A percentile compares a stretch with the other conserved stretches of the same genome.
Evolutionary conservation across 768 basidiomycete species (phyloP).

Genomic region (Podaxis sp.): DNA sequence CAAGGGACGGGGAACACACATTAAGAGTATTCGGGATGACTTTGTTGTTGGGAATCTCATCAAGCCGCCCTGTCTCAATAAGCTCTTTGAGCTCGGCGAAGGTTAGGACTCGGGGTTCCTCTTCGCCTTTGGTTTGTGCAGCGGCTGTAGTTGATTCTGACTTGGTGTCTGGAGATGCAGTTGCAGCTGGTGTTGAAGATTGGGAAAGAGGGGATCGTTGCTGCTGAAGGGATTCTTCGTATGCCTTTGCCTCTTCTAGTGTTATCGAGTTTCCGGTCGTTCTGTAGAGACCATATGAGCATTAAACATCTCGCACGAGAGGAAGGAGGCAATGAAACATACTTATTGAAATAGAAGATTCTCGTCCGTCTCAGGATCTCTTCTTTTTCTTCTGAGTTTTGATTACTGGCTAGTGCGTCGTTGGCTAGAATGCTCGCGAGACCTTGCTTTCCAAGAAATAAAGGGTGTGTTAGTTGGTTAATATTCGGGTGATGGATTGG

Average conservation of each 20-base stretch:
- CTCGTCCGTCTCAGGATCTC: constrained; percentile 53
- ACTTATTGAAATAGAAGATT: constrained; percentile 72
- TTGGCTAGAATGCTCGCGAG: constrained; percentile 54
- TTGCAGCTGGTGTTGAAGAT: not conserved
- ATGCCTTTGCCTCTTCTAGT: constrained; percentile 40
- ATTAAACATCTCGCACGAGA: not conserved
- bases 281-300: constrained; percentile 22
- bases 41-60: constrained; percentile 80
- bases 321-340: constrained; percentile 30
- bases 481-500: not conserved
- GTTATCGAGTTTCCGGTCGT: constrained; percentile 41
- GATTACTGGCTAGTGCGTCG: constrained; percentile 33
- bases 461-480: constrained; percentile 15
- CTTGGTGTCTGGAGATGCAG: not conserved
- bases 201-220: not conserved
- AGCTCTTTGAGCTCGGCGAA: constrained; percentile 70
- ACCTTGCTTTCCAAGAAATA: constrained; percentile 55
- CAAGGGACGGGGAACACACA: constrained; percentile 33
- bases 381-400: constrained; percentile 38
- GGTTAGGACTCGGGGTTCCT: constrained; percentile 49
- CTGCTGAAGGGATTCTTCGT: constrained; percentile 27
- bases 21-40: constrained; percentile 65
- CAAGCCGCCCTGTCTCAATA: constrained; percentile 69
- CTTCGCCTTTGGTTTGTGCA: constrained; percentile 7
- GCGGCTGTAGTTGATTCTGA: constrained; percentile 2